These are phyloP conservation scores for Dothistroma pini DNA, from an alignment of 2,329 filamentous ascomycete genomes.

Conservation along the genomic window DNA sequence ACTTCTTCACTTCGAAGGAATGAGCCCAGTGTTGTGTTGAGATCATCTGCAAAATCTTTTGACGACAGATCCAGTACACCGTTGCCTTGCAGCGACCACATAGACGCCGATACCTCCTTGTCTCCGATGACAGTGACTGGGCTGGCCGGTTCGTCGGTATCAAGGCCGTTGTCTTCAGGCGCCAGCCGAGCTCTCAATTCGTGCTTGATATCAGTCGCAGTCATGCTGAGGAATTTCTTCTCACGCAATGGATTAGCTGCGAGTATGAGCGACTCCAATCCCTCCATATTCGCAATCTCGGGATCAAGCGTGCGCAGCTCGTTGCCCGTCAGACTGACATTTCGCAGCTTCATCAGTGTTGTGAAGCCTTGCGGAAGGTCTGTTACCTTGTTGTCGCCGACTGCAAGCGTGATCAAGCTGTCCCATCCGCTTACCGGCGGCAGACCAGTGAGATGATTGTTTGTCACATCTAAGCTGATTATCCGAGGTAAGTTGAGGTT, in stretches of 20 bases:
- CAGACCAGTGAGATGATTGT: slow-evolving; percentile 71
- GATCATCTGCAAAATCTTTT: slow-evolving; percentile 38
- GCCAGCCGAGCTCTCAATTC: slow-evolving; percentile 65
- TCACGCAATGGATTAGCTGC: slow-evolving; percentile 88
- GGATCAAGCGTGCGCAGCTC: slow-evolving; percentile 73
- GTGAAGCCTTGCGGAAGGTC: slow-evolving; percentile 74
- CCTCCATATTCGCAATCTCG: slow-evolving; percentile 75
- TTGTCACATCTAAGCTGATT: slow-evolving; percentile 70
- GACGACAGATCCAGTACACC: slow-evolving; percentile 43
- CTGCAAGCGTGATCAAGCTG: slow-evolving; percentile 67
- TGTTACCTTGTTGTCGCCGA: slow-evolving; percentile 76
- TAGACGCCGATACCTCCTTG: slow-evolving; percentile 6
- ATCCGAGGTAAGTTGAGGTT: slow-evolving; percentile 65
- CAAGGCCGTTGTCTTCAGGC: slow-evolving; percentile 48
- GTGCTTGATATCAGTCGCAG: slow-evolving; percentile 75
- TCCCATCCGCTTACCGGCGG: slow-evolving; percentile 73
- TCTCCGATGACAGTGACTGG: slow-evolving; percentile 26
- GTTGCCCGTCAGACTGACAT: slow-evolving; percentile 81
- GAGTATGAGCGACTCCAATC: slow-evolving; percentile 68
- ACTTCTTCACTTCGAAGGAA: slow-evolving; percentile 48
- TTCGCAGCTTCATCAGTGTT: slow-evolving; percentile 63
- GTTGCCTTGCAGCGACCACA: slow-evolving; percentile 31
- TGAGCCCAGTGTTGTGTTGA: slow-evolving; percentile 39
- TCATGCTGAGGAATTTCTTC: slow-evolving; percentile 77
- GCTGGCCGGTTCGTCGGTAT: slow-evolving; percentile 19